Percentiles rank a stretch among this genome's conserved stretches.
Conservation (phyloP, 805 yeast genomes). For the Komagataella mondaviorum region DNA sequence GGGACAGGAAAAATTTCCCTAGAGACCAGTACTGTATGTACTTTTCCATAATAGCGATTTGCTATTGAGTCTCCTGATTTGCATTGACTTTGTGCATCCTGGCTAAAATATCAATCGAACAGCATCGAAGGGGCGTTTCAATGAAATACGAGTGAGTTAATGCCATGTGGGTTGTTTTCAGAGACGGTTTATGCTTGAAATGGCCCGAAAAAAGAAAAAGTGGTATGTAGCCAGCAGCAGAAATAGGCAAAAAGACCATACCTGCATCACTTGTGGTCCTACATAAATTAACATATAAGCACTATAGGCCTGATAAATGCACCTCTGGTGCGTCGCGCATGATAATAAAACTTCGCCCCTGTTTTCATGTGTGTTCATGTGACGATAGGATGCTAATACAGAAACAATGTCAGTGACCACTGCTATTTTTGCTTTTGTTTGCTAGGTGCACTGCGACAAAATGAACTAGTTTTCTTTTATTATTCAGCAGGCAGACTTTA, state of each 20-base stretch:
- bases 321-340: neutral
- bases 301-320: neutral
- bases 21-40: neutral
- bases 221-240: neutral
- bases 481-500: no score
- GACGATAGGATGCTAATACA: neutral
- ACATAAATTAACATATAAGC: neutral
- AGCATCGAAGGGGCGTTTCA: neutral
- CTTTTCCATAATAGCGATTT: neutral
- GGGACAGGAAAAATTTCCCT: neutral
- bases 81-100: neutral
- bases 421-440: no score
- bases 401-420: neutral
- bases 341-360: neutral
- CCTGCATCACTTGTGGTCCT: neutral
- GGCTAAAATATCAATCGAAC: neutral
- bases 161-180: neutral
- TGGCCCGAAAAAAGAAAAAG: neutral
- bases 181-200: neutral
- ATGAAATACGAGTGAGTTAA: neutral
- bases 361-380: neutral
- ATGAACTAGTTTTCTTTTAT: no score
- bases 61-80: neutral
- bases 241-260: neutral
- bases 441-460: no score